Evolutionary conservation across 1,284 basidiomycete species (phyloP), one percentile per base, ranked within the genome.

Genomic region (Meira miltonrushii): DNA sequence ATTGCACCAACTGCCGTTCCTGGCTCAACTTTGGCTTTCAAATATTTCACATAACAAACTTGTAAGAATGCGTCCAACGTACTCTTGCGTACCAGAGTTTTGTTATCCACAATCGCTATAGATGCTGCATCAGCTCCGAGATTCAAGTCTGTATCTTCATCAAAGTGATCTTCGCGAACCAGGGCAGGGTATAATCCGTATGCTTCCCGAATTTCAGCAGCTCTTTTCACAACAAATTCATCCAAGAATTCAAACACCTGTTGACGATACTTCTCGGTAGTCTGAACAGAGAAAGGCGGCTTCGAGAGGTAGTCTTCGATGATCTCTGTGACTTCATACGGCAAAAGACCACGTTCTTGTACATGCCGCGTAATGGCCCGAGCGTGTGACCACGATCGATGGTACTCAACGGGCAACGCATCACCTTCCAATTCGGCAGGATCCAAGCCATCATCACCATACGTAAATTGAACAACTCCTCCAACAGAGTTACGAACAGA

Each of bases 401-500:
- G 58, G 40, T 76, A 76, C 59, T 77, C 76, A 61, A 98, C 86
- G 0, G 95, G 95, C 13, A 90, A 88, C 15, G 78, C 78, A 70
- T 96, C 91, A 53, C 92, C 93, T 78, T 97, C 94, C 38, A 94
- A 82, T 75, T 92, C 94, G 40, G 92, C 93, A 1, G 95, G 95
- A 79, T 99, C 95, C 44, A 99, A 83, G 54, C 92, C 94, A 78
- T 99, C 95, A 73, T 97, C 93, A 48, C 95, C 95, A 74, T 97
- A 99, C 48, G 85, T 84, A 81, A 99, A 99, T 74, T 99, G 95
- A 2, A 99, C 94, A n/a, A 99, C 86, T 50, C 92, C 92, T 4
- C 95, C 95, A 0, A 86, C 87, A 1, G 92, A 93, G 80, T 95
- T 98, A 38, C 95, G 85, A 17, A 99, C 94, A n/a, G 90, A 92